Percentiles rank a stretch among this genome's conserved stretches.
These are phyloP conservation scores for Elsinoe australis DNA, from an alignment of 2,329 filamentous ascomycete genomes.

Conservation along the genomic window DNA sequence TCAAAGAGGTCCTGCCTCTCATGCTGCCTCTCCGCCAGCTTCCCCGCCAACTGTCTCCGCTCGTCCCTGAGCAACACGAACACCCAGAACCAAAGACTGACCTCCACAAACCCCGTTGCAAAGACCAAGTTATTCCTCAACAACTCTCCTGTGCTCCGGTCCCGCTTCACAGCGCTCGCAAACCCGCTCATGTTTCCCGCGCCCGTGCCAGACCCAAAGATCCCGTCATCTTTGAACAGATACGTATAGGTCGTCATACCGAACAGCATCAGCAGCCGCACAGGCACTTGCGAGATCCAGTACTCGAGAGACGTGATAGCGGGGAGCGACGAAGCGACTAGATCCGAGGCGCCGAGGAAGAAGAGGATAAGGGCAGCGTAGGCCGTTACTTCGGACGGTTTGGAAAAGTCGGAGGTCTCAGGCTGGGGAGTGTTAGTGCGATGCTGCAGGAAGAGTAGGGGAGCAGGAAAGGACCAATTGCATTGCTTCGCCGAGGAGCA, in stretches of 20 bases:
- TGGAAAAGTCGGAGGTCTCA: conserved; percentile 58
- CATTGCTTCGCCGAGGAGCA: conserved; percentile 75
- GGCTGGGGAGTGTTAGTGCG: conserved; percentile 45
- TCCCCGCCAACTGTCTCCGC: conserved; percentile 32
- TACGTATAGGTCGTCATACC: conserved; percentile 57
- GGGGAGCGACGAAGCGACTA: conserved; percentile 40
- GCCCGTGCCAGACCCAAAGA: conserved; percentile 30
- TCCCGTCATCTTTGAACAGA: conserved; percentile 49
- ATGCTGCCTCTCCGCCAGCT: conserved; percentile 30
- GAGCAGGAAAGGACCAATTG: conserved; percentile 53
- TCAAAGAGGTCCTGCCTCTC: conserved; percentile 30
- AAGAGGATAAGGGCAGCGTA: conserved; percentile 63
- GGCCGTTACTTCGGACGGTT: conserved; percentile 59
- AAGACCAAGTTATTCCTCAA: conserved; percentile 82
- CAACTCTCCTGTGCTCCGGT: conserved; percentile 43
- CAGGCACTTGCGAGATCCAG: conserved; percentile 49
- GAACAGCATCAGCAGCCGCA: conserved; percentile 60
- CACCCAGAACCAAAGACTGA: conserved; percentile 80
- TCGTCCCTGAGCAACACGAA: conserved; percentile 65
- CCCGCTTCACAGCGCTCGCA: conserved; percentile 19
- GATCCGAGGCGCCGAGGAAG: conserved; percentile 45
- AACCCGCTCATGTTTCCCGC: conserved; percentile 21
- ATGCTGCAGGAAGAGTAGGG: conserved; percentile 5
- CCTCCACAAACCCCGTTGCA: conserved; percentile 75
- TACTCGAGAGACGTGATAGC: conserved; percentile 39